Evolutionary conservation across 2,329 filamentous ascomycete species (phyloP).

Genomic region (Exophiala spinifera): DNA sequence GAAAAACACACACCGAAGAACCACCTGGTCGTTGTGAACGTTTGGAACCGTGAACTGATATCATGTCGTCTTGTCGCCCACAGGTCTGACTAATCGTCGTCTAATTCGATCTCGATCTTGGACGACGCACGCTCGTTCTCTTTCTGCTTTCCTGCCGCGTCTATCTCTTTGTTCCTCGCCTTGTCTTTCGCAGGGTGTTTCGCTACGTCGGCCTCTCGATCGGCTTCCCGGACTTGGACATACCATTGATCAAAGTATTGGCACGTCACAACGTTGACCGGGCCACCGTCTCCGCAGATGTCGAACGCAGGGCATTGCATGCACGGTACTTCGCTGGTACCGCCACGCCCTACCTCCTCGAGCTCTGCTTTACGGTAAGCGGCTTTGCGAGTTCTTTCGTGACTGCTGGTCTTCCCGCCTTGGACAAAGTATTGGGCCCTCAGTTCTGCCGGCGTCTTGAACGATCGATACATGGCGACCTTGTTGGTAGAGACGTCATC

Average conservation of each 20-base stretch:
- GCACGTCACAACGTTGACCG: constrained; percentile 84
- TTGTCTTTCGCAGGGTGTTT: constrained; percentile 3
- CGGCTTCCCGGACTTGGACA: constrained; percentile 33
- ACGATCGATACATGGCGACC: constrained; percentile 43
- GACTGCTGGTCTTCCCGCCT: constrained; percentile 27
- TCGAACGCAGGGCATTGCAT: constrained; percentile 90
- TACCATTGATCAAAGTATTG: constrained; percentile 90
- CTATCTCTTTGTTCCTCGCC: constrained; percentile 5
- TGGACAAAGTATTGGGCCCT: constrained; percentile 20
- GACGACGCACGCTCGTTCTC: background rate
- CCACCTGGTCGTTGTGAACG: background rate
- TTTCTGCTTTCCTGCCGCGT: constrained; percentile 3
- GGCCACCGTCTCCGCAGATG: constrained; percentile 84
- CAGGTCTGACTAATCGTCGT: background rate
- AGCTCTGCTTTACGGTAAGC: constrained; percentile 33
- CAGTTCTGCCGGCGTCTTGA: constrained; percentile 40
- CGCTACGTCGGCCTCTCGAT: constrained; percentile 16
- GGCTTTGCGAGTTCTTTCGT: constrained; percentile 26
- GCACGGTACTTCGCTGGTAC: constrained; percentile 84
- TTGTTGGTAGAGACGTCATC: constrained; percentile 16
- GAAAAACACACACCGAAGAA: background rate
- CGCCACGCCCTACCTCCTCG: constrained; percentile 57
- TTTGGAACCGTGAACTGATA: background rate
- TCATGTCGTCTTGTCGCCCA: background rate
- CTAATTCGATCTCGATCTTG: constrained; percentile 13